Evolutionary conservation across 176 grass and related monocot species (phyloP).

Genomic region (Phoenix dactylifera): DNA sequence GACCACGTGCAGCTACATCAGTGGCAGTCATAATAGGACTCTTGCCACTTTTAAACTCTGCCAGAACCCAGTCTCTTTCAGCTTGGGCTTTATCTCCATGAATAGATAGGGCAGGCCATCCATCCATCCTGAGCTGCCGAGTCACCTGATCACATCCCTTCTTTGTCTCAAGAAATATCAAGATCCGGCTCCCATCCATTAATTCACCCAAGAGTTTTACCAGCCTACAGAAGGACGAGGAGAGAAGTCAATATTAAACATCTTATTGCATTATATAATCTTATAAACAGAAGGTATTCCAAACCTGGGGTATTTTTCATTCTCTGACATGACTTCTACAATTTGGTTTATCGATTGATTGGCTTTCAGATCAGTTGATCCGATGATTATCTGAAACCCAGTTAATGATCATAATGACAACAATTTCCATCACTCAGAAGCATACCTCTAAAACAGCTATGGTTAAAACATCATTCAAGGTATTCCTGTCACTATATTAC

Average conservation of each 20-base stretch:
- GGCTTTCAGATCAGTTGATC: slow-evolving; percentile 91
- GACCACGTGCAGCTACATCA: slow-evolving; percentile 97
- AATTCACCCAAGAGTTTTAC: slow-evolving; percentile 73
- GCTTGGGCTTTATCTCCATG: slow-evolving; percentile 96
- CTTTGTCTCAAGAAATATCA: slow-evolving; percentile 98
- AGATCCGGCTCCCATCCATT: slow-evolving; percentile 85
- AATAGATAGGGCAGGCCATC: slow-evolving; percentile 94
- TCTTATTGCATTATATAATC: not conserved
- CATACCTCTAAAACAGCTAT: too few relatives aligned
- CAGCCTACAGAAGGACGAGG: slow-evolving; percentile 35
- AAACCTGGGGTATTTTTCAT: slow-evolving; percentile 92
- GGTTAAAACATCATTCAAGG: too few relatives aligned
- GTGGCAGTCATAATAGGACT: slow-evolving; percentile 97
- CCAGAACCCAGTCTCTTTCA: slow-evolving; percentile 93
- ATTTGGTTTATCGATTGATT: slow-evolving; percentile 97
- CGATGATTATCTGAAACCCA: slow-evolving; percentile 70
- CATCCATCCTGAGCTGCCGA: slow-evolving; percentile 96
- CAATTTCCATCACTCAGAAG: too few relatives aligned
- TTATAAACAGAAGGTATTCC: not conserved
- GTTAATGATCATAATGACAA: not conserved
- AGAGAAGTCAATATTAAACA: slow-evolving; percentile 17
- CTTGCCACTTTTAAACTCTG: slow-evolving; percentile 89
- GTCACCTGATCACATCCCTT: slow-evolving; percentile 89
- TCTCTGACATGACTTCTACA: slow-evolving; percentile 75
- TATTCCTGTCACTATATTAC: too few relatives aligned